phyloP scores from a whole-genome alignment of 805 yeast species.

The Suhomyces emberorum region DNA sequence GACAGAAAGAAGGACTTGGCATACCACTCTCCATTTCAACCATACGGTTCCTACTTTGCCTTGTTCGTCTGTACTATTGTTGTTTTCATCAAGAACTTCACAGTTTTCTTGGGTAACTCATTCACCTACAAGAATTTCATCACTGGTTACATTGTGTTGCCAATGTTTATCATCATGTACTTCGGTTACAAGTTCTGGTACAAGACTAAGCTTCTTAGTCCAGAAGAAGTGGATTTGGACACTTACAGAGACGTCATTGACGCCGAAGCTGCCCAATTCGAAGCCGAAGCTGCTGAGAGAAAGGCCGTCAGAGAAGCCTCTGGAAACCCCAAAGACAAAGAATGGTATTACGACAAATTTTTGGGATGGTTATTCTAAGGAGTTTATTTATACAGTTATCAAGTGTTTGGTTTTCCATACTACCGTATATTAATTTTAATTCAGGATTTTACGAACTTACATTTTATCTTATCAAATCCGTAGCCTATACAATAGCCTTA shows the following conservation, averaged over 20 bases:
- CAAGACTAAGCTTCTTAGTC: constrained; percentile 47
- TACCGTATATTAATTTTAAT: no score
- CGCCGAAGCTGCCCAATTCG: constrained; percentile 36
- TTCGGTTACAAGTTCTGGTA: constrained; percentile 57
- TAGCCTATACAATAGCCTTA: no score
- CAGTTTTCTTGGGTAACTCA: constrained; percentile 57
- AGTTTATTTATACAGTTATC: no score
- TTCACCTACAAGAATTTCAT: constrained; percentile 66
- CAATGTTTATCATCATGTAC: constrained; percentile 54
- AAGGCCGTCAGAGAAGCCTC: constrained; percentile 33
- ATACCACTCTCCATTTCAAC: constrained; percentile 66
- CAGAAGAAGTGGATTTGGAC: constrained; percentile 59
- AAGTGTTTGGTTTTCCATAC: no score
- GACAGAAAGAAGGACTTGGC: constrained; percentile 49
- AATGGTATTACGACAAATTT: constrained; percentile 48
- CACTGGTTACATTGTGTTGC: constrained; percentile 76
- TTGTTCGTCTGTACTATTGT: constrained; percentile 51
- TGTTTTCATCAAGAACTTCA: constrained; percentile 65
- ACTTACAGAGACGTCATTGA: constrained; percentile 56
- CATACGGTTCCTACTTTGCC: constrained; percentile 63
- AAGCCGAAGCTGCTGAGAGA: constrained; percentile 22
- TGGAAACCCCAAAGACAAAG: constrained; percentile 37
- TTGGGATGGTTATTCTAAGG: constrained; percentile 50
- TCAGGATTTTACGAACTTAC: no score
- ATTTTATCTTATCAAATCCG: no score